These are phyloP conservation scores for Globisporangium orthogonon DNA, from an alignment of 352 stramenopile species.

Conservation along the genomic window DNA sequence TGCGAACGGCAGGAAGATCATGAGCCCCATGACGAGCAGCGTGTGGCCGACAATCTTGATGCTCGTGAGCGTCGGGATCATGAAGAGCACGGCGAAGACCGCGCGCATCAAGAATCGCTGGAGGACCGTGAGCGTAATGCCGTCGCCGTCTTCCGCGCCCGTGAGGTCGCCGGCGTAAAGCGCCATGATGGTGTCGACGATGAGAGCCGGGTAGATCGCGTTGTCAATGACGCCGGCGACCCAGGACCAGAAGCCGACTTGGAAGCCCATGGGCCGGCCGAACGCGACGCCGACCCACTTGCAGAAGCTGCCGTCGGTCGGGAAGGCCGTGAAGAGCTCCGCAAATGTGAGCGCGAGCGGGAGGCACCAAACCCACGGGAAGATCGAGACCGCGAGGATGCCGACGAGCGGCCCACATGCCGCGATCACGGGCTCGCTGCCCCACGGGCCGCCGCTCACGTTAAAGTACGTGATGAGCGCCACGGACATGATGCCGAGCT, in stretches of 20 bases:
- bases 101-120: constrained; percentile 40
- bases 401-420: constrained; percentile 57
- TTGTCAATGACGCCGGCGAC: constrained; percentile 79
- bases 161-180: constrained; percentile 23
- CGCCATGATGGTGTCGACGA: constrained; percentile 62
- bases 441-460: constrained; percentile 64
- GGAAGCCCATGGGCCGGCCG: constrained; percentile 79
- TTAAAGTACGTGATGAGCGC: constrained; percentile 82
- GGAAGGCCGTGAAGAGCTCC: constrained; percentile 77
- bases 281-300: constrained; percentile 79
- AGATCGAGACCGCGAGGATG: constrained; percentile 55
- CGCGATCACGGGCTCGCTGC: constrained; percentile 55
- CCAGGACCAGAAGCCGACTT: constrained; percentile 83
- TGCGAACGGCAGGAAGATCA: constrained; percentile 66
- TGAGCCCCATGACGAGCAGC: constrained; percentile 49
- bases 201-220: constrained; percentile 79
- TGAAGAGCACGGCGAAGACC: constrained; percentile 55
- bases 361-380: constrained; percentile 68
- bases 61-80: constrained; percentile 59
- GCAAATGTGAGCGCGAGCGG: constrained; percentile 64
- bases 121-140: constrained; percentile 12
- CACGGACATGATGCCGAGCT: constrained; percentile 59
- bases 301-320: constrained; percentile 75
- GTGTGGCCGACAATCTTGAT: constrained; percentile 70
- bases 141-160: constrained; percentile 8